A percentile compares a stretch with the other conserved stretches of the same genome.
phyloP scores from a whole-genome alignment of 2,329 filamentous ascomycete species.

The Colletotrichum paranaense region DNA sequence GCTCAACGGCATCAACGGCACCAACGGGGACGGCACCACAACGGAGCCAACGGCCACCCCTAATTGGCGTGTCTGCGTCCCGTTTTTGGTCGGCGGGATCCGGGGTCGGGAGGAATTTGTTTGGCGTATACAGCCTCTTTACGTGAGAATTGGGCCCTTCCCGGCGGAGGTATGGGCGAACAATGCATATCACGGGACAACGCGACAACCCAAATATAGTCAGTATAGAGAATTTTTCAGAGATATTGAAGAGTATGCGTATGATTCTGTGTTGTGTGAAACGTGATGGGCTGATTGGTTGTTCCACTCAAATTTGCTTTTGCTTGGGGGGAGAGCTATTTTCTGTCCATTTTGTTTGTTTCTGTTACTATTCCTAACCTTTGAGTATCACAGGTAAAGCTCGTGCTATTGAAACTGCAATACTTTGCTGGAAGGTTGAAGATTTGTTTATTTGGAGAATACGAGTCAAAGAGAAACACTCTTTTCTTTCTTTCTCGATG shows the following conservation, averaged over 20 bases:
- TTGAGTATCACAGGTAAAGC: background rate
- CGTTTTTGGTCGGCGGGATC: constrained; percentile 1
- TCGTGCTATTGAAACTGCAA: background rate
- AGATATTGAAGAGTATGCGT: background rate
- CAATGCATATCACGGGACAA: background rate
- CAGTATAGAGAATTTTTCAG: background rate
- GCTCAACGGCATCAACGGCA: background rate
- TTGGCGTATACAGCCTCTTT: constrained; percentile 16
- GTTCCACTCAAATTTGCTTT: background rate
- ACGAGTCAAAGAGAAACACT: background rate
- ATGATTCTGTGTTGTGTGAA: background rate
- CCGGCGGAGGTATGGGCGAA: background rate
- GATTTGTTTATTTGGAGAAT: background rate
- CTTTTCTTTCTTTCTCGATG: background rate
- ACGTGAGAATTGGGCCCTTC: constrained; percentile 13
- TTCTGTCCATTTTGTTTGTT: background rate
- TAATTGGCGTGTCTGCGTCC: background rate
- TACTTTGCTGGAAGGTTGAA: background rate
- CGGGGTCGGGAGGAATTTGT: constrained; percentile 17
- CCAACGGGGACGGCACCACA: constrained; percentile 14
- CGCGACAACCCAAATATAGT: background rate
- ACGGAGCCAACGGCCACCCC: background rate
- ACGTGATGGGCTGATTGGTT: background rate
- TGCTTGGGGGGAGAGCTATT: background rate
- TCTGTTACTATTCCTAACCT: background rate